phyloP scores from a whole-genome alignment of 176 grass and related monocot species.

The Paspalum notatum region DNA sequence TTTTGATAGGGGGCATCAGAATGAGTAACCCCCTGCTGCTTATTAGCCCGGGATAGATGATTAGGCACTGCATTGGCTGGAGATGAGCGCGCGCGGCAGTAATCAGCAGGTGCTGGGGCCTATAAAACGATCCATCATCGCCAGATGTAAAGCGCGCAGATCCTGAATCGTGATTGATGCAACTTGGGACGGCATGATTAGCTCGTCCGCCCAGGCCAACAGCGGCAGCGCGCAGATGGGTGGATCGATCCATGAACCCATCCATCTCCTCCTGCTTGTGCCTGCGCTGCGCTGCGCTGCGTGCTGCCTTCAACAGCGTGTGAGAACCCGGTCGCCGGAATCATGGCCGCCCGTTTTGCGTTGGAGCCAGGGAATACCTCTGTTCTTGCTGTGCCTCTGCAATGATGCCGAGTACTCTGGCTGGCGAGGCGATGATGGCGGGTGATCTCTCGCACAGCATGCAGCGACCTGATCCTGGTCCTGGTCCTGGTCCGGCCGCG shows the following conservation, averaged over 20 bases:
- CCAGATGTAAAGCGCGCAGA: too few relatives aligned
- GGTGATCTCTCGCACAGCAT: slow-evolving; percentile 23
- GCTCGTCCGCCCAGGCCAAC: too few relatives aligned
- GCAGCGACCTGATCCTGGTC: slow-evolving; percentile 30
- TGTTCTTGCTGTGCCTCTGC: slow-evolving; percentile 34
- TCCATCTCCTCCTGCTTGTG: too few relatives aligned
- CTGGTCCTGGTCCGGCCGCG: not conserved
- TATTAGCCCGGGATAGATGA: slow-evolving; percentile 54
- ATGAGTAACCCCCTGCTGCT: slow-evolving; percentile 5
- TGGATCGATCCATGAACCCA: too few relatives aligned
- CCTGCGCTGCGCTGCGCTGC: too few relatives aligned
- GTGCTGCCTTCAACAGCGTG: too few relatives aligned
- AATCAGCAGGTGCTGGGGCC: too few relatives aligned
- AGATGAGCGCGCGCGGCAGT: too few relatives aligned
- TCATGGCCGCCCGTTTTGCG: slow-evolving; percentile 62
- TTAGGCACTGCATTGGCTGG: slow-evolving; percentile 38
- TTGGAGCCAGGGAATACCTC: slow-evolving; percentile 82
- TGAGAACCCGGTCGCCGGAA: slow-evolving; percentile 49
- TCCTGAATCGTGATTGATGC: too few relatives aligned
- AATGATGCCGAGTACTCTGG: slow-evolving; percentile 15
- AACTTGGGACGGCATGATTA: too few relatives aligned
- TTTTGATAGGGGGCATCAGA: slow-evolving; percentile 47
- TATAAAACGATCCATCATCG: too few relatives aligned
- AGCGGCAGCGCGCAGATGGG: too few relatives aligned
- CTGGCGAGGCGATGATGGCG: slow-evolving; percentile 21